Percentiles rank a stretch among this genome's conserved stretches.
phyloP scores from a whole-genome alignment of 805 yeast species.

The Helenozyma baotianmanensis region DNA sequence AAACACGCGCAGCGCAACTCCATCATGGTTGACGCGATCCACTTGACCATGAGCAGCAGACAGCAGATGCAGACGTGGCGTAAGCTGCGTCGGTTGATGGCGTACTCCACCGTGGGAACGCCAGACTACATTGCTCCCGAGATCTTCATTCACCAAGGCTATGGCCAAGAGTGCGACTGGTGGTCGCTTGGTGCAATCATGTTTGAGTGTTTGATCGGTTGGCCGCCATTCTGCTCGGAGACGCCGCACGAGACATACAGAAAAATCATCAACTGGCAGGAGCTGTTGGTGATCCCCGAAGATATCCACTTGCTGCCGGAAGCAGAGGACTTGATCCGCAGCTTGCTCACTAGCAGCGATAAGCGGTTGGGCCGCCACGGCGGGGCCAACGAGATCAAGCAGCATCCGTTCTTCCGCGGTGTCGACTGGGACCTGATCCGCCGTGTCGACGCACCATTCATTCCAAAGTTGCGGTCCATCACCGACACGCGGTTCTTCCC shows the following conservation, averaged over 20 bases:
- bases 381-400: slow-evolving; percentile 89
- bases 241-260: slow-evolving; percentile 92
- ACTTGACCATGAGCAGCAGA: slow-evolving; percentile 88
- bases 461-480: slow-evolving; percentile 84
- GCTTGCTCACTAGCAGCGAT: slow-evolving; percentile 73
- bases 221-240: slow-evolving; percentile 97
- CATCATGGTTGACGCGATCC: slow-evolving; percentile 90
- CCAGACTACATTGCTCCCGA: slow-evolving; percentile 97
- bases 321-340: slow-evolving; percentile 78
- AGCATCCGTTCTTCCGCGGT: slow-evolving; percentile 92
- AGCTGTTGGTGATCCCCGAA: slow-evolving; percentile 82
- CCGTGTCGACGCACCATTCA: slow-evolving; percentile 86
- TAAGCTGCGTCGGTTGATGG: slow-evolving; percentile 86
- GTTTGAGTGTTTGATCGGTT: slow-evolving; percentile 94
- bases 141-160: slow-evolving; percentile 87
- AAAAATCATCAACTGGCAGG: slow-evolving; percentile 88
- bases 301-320: slow-evolving; percentile 87
- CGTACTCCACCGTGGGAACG: slow-evolving; percentile 93
- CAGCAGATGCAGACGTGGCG: slow-evolving; percentile 97
- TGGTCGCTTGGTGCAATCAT: slow-evolving; percentile 95
- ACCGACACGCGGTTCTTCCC: slow-evolving; percentile 98
- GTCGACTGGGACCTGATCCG: slow-evolving; percentile 91
- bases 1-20: slow-evolving; percentile 50
- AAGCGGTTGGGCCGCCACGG: slow-evolving; percentile 79
- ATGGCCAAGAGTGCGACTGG: slow-evolving; percentile 97